These are phyloP conservation scores for Hirschioporus abietinus DNA, from an alignment of 768 basidiomycete genomes.

Conservation along the genomic window DNA sequence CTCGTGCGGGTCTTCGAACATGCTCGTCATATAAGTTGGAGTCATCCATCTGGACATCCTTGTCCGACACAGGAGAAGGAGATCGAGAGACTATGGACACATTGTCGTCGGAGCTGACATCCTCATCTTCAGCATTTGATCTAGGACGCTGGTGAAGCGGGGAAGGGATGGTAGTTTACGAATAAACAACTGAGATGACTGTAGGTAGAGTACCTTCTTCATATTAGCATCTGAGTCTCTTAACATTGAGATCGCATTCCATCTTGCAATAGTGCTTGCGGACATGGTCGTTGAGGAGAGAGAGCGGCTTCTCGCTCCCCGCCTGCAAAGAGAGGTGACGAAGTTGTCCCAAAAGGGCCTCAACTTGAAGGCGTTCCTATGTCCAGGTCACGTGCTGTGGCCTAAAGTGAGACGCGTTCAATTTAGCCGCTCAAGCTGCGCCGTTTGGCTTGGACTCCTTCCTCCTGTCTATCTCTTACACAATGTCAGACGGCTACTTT, in stretches of 20 bases:
- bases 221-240: slow-evolving; percentile 20
- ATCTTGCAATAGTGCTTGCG: slow-evolving; percentile 55
- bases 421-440: background rate
- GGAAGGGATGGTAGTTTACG: slow-evolving; percentile 26
- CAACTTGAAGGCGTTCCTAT: background rate
- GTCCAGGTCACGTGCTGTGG: background rate
- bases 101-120: slow-evolving; percentile 52
- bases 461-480: background rate
- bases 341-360: background rate
- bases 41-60: slow-evolving; percentile 44
- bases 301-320: background rate
- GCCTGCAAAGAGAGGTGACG: background rate
- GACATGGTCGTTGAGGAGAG: slow-evolving; percentile 42
- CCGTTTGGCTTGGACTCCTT: background rate
- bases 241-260: slow-evolving; percentile 63
- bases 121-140: slow-evolving; percentile 25
- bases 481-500: slow-evolving; percentile 76
- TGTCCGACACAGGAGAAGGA: slow-evolving; percentile 55
- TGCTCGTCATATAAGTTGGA: slow-evolving; percentile 65
- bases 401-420: background rate
- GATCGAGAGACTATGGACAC: slow-evolving; percentile 70
- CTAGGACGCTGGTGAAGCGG: slow-evolving; percentile 56
- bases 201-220: slow-evolving; percentile 68
- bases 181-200: slow-evolving; percentile 29
- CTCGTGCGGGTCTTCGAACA: slow-evolving; percentile 42